These are phyloP conservation scores for Arabidopsis arenosa DNA, from an alignment of 345 rosid genomes.

Conservation along the genomic window DNA sequence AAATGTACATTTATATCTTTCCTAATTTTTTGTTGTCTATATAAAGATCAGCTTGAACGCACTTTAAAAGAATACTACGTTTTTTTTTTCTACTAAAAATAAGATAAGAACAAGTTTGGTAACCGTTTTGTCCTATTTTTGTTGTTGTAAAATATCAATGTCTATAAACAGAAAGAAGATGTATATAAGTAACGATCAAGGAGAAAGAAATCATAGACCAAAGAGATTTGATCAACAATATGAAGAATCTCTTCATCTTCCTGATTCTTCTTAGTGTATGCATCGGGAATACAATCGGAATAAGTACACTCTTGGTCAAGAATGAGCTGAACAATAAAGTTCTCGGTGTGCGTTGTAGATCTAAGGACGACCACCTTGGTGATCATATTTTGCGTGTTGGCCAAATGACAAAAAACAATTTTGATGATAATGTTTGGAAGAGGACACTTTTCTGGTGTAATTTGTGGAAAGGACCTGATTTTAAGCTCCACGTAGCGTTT, in stretches of 20 bases:
- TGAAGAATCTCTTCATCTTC: conserved; percentile 9
- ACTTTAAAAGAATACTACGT: too few relatives aligned
- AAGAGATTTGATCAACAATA: background rate
- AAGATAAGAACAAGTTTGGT: too few relatives aligned
- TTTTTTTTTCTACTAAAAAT: too few relatives aligned
- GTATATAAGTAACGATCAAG: background rate
- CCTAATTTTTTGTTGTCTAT: too few relatives aligned
- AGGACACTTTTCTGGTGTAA: conserved; percentile 28
- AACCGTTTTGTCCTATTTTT: too few relatives aligned
- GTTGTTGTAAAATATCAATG: too few relatives aligned
- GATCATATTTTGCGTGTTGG: background rate
- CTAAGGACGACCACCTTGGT: conserved; percentile 31
- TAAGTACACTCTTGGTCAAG: background rate
- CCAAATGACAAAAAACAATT: background rate
- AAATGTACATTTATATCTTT: too few relatives aligned
- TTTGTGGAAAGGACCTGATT: conserved; percentile 30
- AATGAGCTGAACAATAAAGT: conserved; percentile 8
- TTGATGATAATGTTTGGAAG: background rate
- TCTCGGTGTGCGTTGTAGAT: conserved; percentile 30
- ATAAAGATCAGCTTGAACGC: too few relatives aligned
- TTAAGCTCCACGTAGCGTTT: conserved; percentile 9
- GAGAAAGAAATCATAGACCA: background rate
- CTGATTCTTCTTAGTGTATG: conserved; percentile 21
- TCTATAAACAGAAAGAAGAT: too few relatives aligned
- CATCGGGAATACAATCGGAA: background rate